phyloP scores from a whole-genome alignment of 495 filamentous ascomycete species.

The Xylaria flabelliformis region DNA sequence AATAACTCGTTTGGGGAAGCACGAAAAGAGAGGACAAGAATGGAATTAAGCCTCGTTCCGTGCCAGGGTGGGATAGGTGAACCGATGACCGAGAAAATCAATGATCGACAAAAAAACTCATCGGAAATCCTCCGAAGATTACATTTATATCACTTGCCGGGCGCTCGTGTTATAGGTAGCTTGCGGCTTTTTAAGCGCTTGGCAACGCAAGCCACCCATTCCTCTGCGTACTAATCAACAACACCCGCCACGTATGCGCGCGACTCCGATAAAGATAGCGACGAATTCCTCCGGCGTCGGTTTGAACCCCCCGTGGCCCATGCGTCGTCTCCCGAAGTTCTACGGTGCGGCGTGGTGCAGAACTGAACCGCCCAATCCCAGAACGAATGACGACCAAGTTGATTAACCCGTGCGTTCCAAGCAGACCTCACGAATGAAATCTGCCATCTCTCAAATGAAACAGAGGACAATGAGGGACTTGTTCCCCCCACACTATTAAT shows the following conservation, averaged over 20 bases:
- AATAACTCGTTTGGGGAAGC: background rate
- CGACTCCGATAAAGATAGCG: too few relatives aligned
- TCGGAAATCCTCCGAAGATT: conserved; percentile 20
- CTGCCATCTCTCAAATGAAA: background rate
- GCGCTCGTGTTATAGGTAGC: background rate
- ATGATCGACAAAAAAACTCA: conserved; percentile 17
- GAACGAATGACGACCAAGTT: background rate
- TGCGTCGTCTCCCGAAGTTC: conserved; percentile 9
- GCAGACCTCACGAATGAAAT: background rate
- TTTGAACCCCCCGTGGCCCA: background rate
- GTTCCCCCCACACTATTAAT: conserved; percentile 12
- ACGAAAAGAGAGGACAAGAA: background rate
- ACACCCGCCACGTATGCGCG: too few relatives aligned
- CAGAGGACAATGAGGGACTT: background rate
- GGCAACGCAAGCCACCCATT: conserved; percentile 17
- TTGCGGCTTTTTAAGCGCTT: conserved; percentile 15
- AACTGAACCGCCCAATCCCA: background rate
- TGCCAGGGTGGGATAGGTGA: background rate
- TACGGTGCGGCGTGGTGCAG: background rate
- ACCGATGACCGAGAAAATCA: background rate
- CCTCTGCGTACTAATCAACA: background rate
- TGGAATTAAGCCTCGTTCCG: background rate
- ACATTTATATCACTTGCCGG: conserved; percentile 4
- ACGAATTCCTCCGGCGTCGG: too few relatives aligned
- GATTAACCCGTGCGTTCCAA: background rate